phyloP scores from a whole-genome alignment of 352 stramenopile species.

The Peronospora tabacina region DNA sequence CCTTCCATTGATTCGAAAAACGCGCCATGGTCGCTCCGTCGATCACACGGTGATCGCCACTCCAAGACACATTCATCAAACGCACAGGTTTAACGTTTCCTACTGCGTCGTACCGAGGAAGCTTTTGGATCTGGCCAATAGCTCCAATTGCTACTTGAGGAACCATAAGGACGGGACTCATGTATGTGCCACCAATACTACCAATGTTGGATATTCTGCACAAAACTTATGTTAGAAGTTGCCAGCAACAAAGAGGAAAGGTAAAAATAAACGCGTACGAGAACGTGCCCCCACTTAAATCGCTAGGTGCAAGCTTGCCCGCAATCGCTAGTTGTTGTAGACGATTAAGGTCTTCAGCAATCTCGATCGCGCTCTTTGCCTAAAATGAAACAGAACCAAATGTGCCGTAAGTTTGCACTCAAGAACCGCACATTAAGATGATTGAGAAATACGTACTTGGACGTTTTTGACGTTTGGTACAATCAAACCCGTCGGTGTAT shows the following conservation, averaged over 20 bases:
- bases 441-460: constrained; percentile 37
- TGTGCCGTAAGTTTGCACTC: constrained; percentile 2
- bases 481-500: constrained; percentile 92
- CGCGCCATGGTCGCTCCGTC: constrained; percentile 96
- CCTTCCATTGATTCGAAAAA: constrained; percentile 96
- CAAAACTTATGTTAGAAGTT: not conserved
- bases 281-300: constrained; percentile 91
- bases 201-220: constrained; percentile 89
- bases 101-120: constrained; percentile 90
- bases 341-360: constrained; percentile 77
- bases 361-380: constrained; percentile 76
- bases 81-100: constrained; percentile 78
- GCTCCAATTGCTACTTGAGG: constrained; percentile 97
- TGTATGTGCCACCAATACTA: constrained; percentile 96
- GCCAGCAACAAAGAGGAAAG: not conserved
- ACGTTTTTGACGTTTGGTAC: constrained; percentile 95
- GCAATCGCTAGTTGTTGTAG: constrained; percentile 82
- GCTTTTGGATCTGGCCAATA: constrained; percentile 92
- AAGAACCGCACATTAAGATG: not conserved
- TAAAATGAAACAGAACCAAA: constrained; percentile 16
- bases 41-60: constrained; percentile 95
- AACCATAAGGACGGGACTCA: constrained; percentile 91
- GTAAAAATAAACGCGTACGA: constrained; percentile 37
- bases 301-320: constrained; percentile 68
- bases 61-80: constrained; percentile 97